A percentile compares a stretch with the other conserved stretches of the same genome.
Conservation (phyloP, 2,329 filamentous ascomycete genomes). For the Apiospora phragmitis region DNA sequence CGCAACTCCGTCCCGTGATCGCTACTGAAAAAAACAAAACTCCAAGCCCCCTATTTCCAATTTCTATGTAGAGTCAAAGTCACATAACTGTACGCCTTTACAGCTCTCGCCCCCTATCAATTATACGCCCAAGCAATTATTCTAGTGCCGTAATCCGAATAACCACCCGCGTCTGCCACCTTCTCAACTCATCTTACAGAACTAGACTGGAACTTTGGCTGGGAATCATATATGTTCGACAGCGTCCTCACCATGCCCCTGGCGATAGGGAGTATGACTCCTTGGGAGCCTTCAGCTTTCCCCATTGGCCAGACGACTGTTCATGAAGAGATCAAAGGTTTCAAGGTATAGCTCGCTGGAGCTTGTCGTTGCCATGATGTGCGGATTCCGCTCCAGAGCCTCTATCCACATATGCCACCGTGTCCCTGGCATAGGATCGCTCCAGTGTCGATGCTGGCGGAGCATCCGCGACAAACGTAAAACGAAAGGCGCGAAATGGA, state of each 20-base stretch:
- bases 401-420: conserved; percentile 71
- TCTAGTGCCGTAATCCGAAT: not conserved
- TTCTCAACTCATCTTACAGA: not conserved
- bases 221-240: not conserved
- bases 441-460: conserved; percentile 65
- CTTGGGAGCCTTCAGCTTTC: not conserved
- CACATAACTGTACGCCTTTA: not conserved
- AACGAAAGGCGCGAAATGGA: conserved; percentile 76
- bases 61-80: not conserved
- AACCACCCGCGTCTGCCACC: not conserved
- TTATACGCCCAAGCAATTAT: not conserved
- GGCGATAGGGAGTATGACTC: too few species aligned
- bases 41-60: not conserved
- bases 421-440: conserved; percentile 60
- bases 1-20: conserved; percentile 2
- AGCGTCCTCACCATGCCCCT: not conserved
- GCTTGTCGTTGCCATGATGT: conserved; percentile 68
- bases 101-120: not conserved
- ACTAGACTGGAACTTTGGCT: not conserved
- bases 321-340: conserved; percentile 56
- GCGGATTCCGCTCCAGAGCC: conserved; percentile 64
- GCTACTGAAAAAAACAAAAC: not conserved
- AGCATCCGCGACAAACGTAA: conserved; percentile 67
- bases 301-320: not conserved
- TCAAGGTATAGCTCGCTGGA: conserved; percentile 50